Base-by-base conservation (phyloP, 1,139 yeast species). In the Diutina mesorugosa region DNA sequence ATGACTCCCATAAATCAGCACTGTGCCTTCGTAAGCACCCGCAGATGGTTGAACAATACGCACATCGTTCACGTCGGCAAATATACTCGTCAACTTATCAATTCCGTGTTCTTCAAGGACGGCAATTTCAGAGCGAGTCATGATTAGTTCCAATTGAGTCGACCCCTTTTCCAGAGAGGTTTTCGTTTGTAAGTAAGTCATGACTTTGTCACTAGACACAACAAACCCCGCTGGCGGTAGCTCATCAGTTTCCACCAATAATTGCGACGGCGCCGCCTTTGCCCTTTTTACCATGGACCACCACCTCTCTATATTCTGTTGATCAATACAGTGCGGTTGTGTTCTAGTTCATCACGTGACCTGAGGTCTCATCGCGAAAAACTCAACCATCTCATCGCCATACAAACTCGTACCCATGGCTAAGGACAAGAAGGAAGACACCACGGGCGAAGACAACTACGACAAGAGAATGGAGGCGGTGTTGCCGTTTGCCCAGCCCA, bases 401-500 rank as follows among this genome's bases (percentile, higher is more conserved):
- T 14, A 28, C 14, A 9, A 46, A 9, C 48, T 2, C 10, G 6
- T 18, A 16, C 72, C 56, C 57, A 81, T 81, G 86, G 83, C 79
- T 60, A 81, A 80, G 73, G 71, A 74, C 66, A 77, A 72, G 58
- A 74, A 73, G 65, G 72, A 67, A 54, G 62, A 61, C 51, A 79
- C 76, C 62, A 77, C 74, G 58, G 67, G 69, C 51, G 84, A 79
- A 65, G 98, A 90, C 70, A 90, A 91, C 82, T 93, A 93, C 74
- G 99, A 93, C 63, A 80, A 80, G 67, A 84, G 97, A 72, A 74
- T 93, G 76, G 85, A 96, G 55, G 97, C 97, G 29, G 83, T 88
- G 58, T 79, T 93, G 66, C 87, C 97, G 59, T 93, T 95, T 71
- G 97, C 99, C 57, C 78, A 85, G 67, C 99, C 99, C 60, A 79